Conservation (phyloP, 1,284 basidiomycete genomes). For the Puccinia sorghi region DNA sequence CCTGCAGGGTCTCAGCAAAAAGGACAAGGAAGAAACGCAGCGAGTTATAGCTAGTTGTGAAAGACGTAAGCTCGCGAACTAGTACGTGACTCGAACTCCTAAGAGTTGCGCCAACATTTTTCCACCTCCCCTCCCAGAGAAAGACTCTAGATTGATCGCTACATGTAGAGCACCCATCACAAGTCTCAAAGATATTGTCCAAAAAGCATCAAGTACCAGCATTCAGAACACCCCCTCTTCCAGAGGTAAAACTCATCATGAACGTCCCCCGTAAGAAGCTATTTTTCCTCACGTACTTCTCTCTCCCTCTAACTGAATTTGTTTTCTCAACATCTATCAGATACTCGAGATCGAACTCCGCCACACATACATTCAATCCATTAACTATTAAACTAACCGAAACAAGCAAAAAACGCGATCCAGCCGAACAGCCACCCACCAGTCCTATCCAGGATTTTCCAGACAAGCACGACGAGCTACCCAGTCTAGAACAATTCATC, state of each 20-base stretch:
- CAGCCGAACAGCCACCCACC: neutral
- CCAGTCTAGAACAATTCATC: neutral
- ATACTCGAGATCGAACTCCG: constrained; percentile 7
- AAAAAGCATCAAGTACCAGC: constrained; percentile 17
- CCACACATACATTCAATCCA: constrained; percentile 10
- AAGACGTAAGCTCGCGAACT: constrained; percentile 15
- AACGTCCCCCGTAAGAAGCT: neutral
- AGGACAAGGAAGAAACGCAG: constrained; percentile 41
- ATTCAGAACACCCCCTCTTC: neutral
- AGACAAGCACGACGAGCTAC: constrained; percentile 16
- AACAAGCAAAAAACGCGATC: neutral
- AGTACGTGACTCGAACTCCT: neutral
- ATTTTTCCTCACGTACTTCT: neutral
- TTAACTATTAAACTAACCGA: neutral
- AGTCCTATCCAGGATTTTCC: constrained; percentile 10
- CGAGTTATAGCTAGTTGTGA: constrained; percentile 21
- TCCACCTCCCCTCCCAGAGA: constrained; percentile 17
- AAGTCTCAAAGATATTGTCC: constrained; percentile 17
- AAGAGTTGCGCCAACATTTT: neutral
- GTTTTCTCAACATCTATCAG: neutral
- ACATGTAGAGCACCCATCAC: constrained; percentile 31
- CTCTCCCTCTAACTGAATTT: neutral
- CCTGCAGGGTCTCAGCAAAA: constrained; percentile 30
- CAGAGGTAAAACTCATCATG: constrained; percentile 1
- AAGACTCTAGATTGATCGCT: constrained; percentile 25